These are phyloP conservation scores for Cryomyces minteri DNA, from an alignment of 495 filamentous ascomycete genomes.

Conservation along the genomic window DNA sequence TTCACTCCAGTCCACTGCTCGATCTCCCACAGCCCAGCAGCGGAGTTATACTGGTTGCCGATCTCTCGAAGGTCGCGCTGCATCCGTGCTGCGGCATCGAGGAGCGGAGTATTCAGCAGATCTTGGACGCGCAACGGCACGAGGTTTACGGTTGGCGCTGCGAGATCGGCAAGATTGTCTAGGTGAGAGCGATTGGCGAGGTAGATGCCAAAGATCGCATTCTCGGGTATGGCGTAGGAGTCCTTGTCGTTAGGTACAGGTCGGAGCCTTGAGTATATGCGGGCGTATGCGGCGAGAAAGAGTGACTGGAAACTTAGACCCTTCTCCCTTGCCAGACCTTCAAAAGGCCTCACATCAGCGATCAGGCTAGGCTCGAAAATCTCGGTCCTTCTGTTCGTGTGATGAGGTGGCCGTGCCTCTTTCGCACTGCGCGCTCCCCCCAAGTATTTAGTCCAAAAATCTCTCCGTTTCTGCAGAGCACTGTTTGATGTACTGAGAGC, in stretches of 20 bases:
- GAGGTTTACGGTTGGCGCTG: conserved; percentile 33
- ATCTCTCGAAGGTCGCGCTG: conserved; percentile 28
- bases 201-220: conserved; percentile 34
- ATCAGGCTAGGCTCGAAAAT: conserved; percentile 20
- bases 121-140: conserved; percentile 26
- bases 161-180: conserved; percentile 15
- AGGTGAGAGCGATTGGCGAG: conserved; percentile 34
- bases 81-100: conserved; percentile 23
- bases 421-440: conserved; percentile 4
- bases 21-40: conserved; percentile 24
- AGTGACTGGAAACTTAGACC: conserved; percentile 30
- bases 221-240: conserved; percentile 1
- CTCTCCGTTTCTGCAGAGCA: conserved; percentile 4
- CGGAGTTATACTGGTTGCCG: conserved; percentile 19
- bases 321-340: conserved; percentile 16
- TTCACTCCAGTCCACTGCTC: conserved; percentile 27
- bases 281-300: conserved; percentile 29
- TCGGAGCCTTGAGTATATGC: conserved; percentile 18
- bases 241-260: neutral
- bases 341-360: conserved; percentile 6
- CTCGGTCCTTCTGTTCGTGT: conserved; percentile 15
- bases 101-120: conserved; percentile 10
- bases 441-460: conserved; percentile 41
- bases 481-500: conserved; percentile 10
- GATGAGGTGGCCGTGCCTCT: conserved; percentile 5